Base-by-base conservation (phyloP, 495 filamentous ascomycete species). In the Aspergillus campestris region DNA sequence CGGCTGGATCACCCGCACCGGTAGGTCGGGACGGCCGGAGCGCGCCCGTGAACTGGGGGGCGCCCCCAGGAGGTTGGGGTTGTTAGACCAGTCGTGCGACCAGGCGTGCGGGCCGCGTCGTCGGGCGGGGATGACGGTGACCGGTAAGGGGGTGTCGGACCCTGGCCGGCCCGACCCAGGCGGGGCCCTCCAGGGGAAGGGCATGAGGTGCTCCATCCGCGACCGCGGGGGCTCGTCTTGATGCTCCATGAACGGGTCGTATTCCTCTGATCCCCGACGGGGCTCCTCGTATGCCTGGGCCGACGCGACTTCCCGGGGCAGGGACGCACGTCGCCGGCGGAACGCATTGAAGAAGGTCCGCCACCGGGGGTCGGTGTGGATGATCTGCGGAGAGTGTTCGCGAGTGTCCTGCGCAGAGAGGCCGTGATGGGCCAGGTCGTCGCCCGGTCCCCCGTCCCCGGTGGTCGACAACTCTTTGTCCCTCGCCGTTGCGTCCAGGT, bases 121-220 rank as follows among this genome's bases (percentile, higher is more conserved):
- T 36, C 80, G 79, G 3, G 84, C 81, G 0, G 83, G 84, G 38
- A 88, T 84, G 24, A 85, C 69, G 7, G 80, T 85, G 15, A 86
- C 72, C 2, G 81, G 80, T 7, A 84, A 53, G 6, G 58, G 61
- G 1, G 66, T 58, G 31, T 62, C 51, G 5, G 51, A 35, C 34
- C 48, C 51, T 31, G 62, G 58, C 47, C 61, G 40, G 34, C 55
- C 55, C 32, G 59, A 48, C 11, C 50, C 61, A 8, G 45, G 50
- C 36, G 33, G 55, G 32, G 45, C 44, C 45, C 45, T 64, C 38
- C 53, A 59, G 46, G 51, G 55, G 43, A 61, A 51, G 27, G 54
- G 49, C 44, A 72, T 70, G 43, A 67, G 59, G 40, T 62, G 58
- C 31, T 54, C 55, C 1, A 36, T 38, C 42, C 55, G 56, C 10